Percentiles rank a stretch among this genome's conserved stretches.
phyloP scores from a whole-genome alignment of 2,329 filamentous ascomycete genomes.

The Orbilia javanica region DNA sequence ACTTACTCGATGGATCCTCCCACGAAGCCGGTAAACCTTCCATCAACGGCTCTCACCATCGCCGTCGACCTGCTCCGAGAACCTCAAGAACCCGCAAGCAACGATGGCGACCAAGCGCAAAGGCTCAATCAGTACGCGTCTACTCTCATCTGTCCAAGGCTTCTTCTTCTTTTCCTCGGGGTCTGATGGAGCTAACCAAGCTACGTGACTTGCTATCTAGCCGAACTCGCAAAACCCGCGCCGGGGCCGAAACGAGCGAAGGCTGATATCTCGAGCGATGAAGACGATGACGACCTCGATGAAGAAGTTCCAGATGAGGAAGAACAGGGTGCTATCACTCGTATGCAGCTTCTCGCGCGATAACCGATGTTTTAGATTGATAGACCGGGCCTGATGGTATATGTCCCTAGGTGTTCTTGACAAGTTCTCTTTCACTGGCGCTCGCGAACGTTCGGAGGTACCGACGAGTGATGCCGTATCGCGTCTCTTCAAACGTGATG shows the following conservation, averaged over 20 bases:
- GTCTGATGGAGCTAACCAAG: conserved; percentile 35
- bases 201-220: conserved; percentile 31
- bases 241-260: conserved; percentile 48
- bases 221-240: conserved; percentile 44
- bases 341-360: conserved; percentile 21
- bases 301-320: conserved; percentile 47
- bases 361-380: background rate
- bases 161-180: conserved; percentile 19
- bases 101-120: conserved; percentile 58
- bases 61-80: conserved; percentile 28
- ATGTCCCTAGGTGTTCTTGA: conserved; percentile 60
- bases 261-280: conserved; percentile 41
- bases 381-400: conserved; percentile 1
- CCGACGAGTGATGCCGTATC: conserved; percentile 71
- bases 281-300: conserved; percentile 43
- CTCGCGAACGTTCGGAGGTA: conserved; percentile 67
- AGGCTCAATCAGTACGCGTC: conserved; percentile 53
- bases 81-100: conserved; percentile 16
- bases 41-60: conserved; percentile 6
- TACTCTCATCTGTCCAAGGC: background rate
- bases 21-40: background rate
- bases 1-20: conserved; percentile 30
- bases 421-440: conserved; percentile 69
- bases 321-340: conserved; percentile 51
- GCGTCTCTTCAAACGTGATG: conserved; percentile 72